Evolutionary conservation across 129 eudicot genomes (phyloP).

Genomic region (Artemisia argyi): DNA sequence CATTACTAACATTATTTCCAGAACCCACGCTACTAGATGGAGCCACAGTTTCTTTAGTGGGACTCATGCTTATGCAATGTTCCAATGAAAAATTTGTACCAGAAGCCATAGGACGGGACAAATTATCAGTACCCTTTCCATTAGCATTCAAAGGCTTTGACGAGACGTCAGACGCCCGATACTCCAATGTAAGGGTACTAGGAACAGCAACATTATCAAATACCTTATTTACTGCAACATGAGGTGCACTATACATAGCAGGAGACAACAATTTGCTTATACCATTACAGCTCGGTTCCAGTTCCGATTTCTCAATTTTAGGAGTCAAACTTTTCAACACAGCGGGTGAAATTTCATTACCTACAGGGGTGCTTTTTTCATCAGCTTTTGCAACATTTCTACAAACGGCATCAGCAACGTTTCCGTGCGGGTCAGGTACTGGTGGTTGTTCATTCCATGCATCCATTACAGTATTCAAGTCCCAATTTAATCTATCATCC

Average conservation of each 20-base stretch:
- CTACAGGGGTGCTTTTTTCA: neutral
- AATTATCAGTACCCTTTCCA: neutral
- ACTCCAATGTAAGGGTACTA: slow-evolving; percentile 13
- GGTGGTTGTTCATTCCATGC: slow-evolving; percentile 37
- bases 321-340: slow-evolving; percentile 18
- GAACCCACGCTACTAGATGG: slow-evolving; percentile 13
- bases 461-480: slow-evolving; percentile 39
- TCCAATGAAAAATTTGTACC: slow-evolving; percentile 16
- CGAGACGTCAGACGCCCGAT: slow-evolving; percentile 12
- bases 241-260: neutral
- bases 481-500: slow-evolving; percentile 44
- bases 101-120: neutral
- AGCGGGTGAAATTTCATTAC: slow-evolving; percentile 8
- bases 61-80: neutral
- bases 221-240: slow-evolving; percentile 2
- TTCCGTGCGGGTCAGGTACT: slow-evolving; percentile 4
- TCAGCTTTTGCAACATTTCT: neutral
- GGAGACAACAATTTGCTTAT: slow-evolving; percentile 7
- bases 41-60: slow-evolving; percentile 15
- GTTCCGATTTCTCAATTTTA: slow-evolving; percentile 8
- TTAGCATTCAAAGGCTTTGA: neutral
- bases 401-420: neutral
- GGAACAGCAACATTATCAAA: slow-evolving; percentile 17
- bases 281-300: neutral
- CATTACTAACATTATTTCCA: slow-evolving; percentile 11